Base-by-base conservation (phyloP, 2,329 filamentous ascomycete genomes). In the Ilyonectria sp. region DNA sequence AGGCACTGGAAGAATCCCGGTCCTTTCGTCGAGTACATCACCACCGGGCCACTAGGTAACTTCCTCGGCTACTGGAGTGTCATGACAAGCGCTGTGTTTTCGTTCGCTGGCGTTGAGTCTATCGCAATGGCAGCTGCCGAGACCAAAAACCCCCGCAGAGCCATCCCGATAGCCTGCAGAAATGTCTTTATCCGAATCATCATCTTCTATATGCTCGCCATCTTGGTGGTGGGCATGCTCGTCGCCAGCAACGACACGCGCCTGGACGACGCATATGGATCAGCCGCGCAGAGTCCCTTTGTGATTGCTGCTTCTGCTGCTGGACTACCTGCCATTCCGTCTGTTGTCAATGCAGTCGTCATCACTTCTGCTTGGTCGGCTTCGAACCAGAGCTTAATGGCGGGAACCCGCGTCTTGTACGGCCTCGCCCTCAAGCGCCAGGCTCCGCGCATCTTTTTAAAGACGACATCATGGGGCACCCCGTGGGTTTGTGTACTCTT, bases 271-370 rank as follows among this genome's bases (percentile, higher is more conserved):
- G 77, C 78, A n/a, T 82, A 79, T 35, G 85, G 83, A 37, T 82
- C 78, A 23, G 84, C 86, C n/a, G 73, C 71, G 1, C 74, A 76
- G 55, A 76, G 75, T 77, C 91, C 91, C 11, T 93, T 91, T 74
- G 92, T 95, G 66, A 93, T 94, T 69, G 93, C 92, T 19, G 90
- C 91, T 43, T 85, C 87, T 11, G 86, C 89, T 33, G 92, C 92
- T 2, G 89, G 91, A 0, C 90, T 94, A 64, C 85, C 83, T 5
- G 90, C 86, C 7, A 86, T 94, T 5, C 91, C 92, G 0, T 90
- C 89, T 6, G 87, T 95, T 61, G 90, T 95, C 80, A 95, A 95
- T 77, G 92, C 92, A 40, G 85, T 94, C 29, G 91, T 95, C 72
- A 85, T 94, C 71, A 93, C 90, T 0, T 92, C 91, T 0, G 92